phyloP scores from a whole-genome alignment of 2,329 filamentous ascomycete species.

The Simplicillium aogashimaense region DNA sequence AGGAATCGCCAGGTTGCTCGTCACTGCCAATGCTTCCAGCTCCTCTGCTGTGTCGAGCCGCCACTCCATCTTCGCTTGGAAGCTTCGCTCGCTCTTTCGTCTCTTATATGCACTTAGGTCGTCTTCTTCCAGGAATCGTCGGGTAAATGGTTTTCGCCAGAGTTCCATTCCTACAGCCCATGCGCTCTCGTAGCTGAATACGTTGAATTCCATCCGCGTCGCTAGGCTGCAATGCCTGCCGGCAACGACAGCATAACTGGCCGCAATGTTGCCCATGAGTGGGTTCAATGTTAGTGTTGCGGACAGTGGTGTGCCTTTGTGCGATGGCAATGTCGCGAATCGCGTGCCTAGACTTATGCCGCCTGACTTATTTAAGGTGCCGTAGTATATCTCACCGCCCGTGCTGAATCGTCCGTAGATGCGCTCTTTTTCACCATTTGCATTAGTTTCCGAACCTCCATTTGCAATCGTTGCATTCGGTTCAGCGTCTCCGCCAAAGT shows the following conservation, averaged over 20 bases:
- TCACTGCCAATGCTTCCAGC: conserved; percentile 1
- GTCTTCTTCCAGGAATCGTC: conserved; percentile 18
- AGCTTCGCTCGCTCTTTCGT: conserved; percentile 33
- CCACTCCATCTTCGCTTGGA: conserved; percentile 44
- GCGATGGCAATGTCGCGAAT: conserved; percentile 76
- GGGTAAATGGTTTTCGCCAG: conserved; percentile 57
- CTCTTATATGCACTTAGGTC: too few relatives aligned
- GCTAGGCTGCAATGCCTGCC: conserved; percentile 75
- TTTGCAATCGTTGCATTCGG: conserved; percentile 12
- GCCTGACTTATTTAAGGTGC: conserved; percentile 84
- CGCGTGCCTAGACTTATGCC: conserved; percentile 81
- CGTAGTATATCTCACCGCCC: conserved; percentile 92
- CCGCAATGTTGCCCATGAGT: conserved; percentile 85
- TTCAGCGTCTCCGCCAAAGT: conserved; percentile 69
- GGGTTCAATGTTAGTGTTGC: conserved; percentile 91
- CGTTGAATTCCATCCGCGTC: conserved; percentile 91
- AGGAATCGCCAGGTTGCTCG: background rate
- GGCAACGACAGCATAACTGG: conserved; percentile 85
- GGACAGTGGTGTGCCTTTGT: conserved; percentile 80
- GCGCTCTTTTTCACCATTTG: conserved; percentile 39
- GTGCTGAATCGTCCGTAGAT: conserved; percentile 79
- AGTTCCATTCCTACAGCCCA: conserved; percentile 87
- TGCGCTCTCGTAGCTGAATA: conserved; percentile 95
- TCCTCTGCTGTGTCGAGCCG: conserved; percentile 21
- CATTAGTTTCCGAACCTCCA: conserved; percentile 4